Base-by-base conservation (phyloP, 2,329 filamentous ascomycete genomes). In the Diaporthe sp. region DNA sequence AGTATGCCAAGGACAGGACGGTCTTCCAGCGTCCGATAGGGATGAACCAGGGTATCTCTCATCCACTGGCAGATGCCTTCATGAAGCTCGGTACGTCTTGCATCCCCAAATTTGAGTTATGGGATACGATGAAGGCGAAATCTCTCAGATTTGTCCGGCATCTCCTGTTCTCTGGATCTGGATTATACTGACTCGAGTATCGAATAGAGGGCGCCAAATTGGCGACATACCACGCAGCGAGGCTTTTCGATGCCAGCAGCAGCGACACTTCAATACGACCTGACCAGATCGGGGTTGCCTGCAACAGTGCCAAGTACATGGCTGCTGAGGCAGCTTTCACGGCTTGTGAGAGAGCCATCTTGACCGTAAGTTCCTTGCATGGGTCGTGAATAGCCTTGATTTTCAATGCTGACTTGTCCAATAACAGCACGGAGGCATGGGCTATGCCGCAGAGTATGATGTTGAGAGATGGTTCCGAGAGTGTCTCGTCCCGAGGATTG, bases 251-350 rank as follows among this genome's bases (percentile, higher is more conserved):
- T 79, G 82, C 84, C 30, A 86, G 87, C 76, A 85, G 80, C 71
- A 85, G 84, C 2, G 90, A 92, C 74, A 77, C 83, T 9, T 86
- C 84, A 0, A 86, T 92, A 54, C 87, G 86, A 1, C 87, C 87
- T 68, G 86, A 90, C 54, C 86, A 88, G 0, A 84, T 94, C 0
- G 92, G 92, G 0, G 87, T 93, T 1, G 91, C 91, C 54, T 90
- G 90, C 78, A 92, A 94, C 82, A 92, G 89, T 77, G 92, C 92
- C 50, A 95, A 95, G 82, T 94, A 93, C 77, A 80, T 94, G 79
- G 92, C 91, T 2, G 91, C 90, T 0, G 91, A 93, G 80, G 90
- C 90, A 4, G 90, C 91, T 0, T 92, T 91, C 76, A 86, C 84
- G 52, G 90, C 91, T 2, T 92, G 90, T 77, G 91, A 93, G 82